Percentiles rank a stretch among this genome's conserved stretches.
These are phyloP conservation scores for Neocallimastix lanati DNA, from an alignment of 192 early-diverging fungal species.

Conservation along the genomic window DNA sequence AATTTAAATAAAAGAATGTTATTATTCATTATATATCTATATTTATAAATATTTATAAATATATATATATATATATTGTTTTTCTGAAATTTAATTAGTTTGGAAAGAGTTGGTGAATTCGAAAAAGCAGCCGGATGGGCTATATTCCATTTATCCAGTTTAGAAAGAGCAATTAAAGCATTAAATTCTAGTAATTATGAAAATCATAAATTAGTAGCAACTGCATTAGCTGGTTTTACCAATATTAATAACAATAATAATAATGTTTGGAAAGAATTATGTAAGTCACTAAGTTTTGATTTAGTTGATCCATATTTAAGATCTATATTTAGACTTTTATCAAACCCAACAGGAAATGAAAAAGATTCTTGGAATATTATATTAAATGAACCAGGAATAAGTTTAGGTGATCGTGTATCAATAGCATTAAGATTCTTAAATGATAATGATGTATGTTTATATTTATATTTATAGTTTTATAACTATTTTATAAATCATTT, in stretches of 20 bases:
- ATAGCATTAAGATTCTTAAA: constrained; percentile 70
- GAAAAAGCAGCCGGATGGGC: constrained; percentile 78
- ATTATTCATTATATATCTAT: too few relatives aligned
- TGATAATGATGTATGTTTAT: constrained; percentile 44
- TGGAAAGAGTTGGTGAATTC: constrained; percentile 48
- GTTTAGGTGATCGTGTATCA: constrained; percentile 57
- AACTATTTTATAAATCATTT: too few relatives aligned
- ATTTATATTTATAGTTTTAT: too few relatives aligned
- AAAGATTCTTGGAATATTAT: constrained; percentile 59
- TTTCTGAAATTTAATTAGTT: too few relatives aligned
- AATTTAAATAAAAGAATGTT: too few relatives aligned
- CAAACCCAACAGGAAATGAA: constrained; percentile 16
- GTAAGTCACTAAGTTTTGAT: constrained; percentile 30
- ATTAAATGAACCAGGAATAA: constrained; percentile 46
- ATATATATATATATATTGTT: too few relatives aligned
- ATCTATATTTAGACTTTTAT: constrained; percentile 74
- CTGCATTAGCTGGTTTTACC: constrained; percentile 40
- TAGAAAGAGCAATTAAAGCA: constrained; percentile 51
- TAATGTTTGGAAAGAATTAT: constrained; percentile 37
- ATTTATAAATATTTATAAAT: too few relatives aligned
- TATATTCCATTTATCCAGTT: constrained; percentile 58
- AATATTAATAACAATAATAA: constrained; percentile 4
- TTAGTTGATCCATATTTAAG: constrained; percentile 58
- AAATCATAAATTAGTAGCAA: constrained; percentile 65
- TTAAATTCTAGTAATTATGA: constrained; percentile 37